phyloP scores from a whole-genome alignment of 192 early-diverging fungal genomes.

The Chytriomyces hyalinus region DNA sequence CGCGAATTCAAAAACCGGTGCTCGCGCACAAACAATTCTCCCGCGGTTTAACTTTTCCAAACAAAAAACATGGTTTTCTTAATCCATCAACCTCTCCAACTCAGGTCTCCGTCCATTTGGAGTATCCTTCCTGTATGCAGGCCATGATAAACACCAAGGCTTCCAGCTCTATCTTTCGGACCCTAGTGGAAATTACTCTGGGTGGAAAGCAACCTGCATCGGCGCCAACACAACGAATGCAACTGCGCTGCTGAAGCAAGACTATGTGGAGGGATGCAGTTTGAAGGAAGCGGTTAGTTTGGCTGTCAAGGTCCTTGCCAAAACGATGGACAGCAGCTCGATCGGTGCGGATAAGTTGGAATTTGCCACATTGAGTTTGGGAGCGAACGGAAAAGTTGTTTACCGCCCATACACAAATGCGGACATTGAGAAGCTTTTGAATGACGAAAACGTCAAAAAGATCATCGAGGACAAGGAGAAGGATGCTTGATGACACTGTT shows the following conservation, averaged over 20 bases:
- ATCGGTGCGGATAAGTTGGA: constrained; percentile 92
- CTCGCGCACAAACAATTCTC: not conserved
- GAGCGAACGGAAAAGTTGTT: constrained; percentile 60
- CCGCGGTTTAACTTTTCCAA: not conserved
- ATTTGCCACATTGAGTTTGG: constrained; percentile 83
- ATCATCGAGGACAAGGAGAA: constrained; percentile 40
- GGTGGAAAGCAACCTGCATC: constrained; percentile 99
- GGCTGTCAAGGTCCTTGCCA: constrained; percentile 92
- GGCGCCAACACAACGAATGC: constrained; percentile 93
- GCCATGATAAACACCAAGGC: constrained; percentile 85
- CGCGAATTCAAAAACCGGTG: not conserved
- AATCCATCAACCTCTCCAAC: constrained; percentile 5
- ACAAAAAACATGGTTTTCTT: not conserved
- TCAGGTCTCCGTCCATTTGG: constrained; percentile 94
- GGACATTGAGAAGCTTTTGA: constrained; percentile 83
- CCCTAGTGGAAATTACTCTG: constrained; percentile 98
- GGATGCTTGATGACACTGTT: constrained; percentile 14
- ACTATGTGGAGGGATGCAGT: constrained; percentile 89
- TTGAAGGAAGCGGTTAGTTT: constrained; percentile 90
- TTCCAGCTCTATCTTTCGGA: constrained; percentile 99
- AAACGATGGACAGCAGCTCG: constrained; percentile 95
- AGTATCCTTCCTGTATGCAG: constrained; percentile 97
- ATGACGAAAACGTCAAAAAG: constrained; percentile 65
- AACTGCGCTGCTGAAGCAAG: constrained; percentile 92
- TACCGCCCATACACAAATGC: constrained; percentile 73